Evolutionary conservation across 352 stramenopile species (phyloP).

Genomic region (Albugo candida): DNA sequence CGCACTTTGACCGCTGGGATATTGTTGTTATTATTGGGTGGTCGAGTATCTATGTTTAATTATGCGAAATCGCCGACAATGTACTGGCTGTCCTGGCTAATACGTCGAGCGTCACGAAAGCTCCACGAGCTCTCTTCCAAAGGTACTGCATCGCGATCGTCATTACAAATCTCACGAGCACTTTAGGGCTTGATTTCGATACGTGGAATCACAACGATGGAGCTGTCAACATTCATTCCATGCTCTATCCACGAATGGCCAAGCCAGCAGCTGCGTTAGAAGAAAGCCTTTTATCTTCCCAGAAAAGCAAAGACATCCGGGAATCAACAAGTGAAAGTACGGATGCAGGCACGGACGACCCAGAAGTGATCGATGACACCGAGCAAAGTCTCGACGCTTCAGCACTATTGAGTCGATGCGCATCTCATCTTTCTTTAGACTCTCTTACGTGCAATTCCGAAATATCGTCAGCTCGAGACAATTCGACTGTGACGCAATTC

Average conservation of each 20-base stretch:
- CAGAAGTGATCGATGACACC: background rate
- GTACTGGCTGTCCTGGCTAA: constrained; percentile 38
- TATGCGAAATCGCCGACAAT: constrained; percentile 41
- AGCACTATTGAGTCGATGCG: constrained; percentile 13
- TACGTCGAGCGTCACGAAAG: constrained; percentile 21
- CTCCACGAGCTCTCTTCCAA: constrained; percentile 39
- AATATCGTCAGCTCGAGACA: constrained; percentile 7
- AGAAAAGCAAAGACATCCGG: background rate
- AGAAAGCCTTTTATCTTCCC: background rate
- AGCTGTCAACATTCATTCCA: constrained; percentile 48
- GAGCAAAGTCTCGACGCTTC: constrained; percentile 11
- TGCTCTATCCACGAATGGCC: constrained; percentile 46
- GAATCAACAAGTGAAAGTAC: background rate
- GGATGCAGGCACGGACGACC: background rate
- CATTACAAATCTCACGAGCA: background rate
- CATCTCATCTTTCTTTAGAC: constrained; percentile 51
- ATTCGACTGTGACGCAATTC: background rate
- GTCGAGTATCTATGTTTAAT: constrained; percentile 26
- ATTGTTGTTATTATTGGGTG: constrained; percentile 12
- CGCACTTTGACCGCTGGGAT: constrained; percentile 4
- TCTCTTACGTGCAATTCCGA: constrained; percentile 35
- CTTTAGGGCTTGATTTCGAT: constrained; percentile 22
- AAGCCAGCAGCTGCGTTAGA: constrained; percentile 11
- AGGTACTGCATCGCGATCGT: background rate
- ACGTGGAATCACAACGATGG: constrained; percentile 61